Percentiles rank a stretch among this genome's conserved stretches.
Evolutionary conservation across 768 basidiomycete species (phyloP).

Genomic region (Cystobasidium onofrii): DNA sequence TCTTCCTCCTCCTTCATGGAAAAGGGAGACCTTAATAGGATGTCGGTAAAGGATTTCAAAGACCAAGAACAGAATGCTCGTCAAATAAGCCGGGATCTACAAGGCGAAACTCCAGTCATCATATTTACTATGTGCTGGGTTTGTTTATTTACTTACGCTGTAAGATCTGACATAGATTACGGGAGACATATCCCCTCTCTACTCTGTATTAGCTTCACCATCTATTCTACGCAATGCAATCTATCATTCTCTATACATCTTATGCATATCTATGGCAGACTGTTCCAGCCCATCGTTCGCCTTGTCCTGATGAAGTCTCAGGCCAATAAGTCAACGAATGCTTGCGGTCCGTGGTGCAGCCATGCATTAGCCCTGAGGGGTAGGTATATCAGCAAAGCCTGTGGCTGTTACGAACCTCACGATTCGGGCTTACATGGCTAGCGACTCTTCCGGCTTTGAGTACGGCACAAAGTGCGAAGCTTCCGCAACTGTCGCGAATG

Average conservation of each 20-base stretch:
- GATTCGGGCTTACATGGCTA: slow-evolving; percentile 32
- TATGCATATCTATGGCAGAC: not conserved
- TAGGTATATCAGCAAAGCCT: not conserved
- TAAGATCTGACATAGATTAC: slow-evolving; percentile 30
- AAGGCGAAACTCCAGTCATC: slow-evolving; percentile 1
- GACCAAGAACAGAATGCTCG: slow-evolving; percentile 23
- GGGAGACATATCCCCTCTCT: slow-evolving; percentile 4
- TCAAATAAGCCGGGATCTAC: slow-evolving; percentile 31
- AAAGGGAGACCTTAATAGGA: not conserved
- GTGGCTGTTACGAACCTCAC: too few species aligned
- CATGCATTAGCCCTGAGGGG: slow-evolving; percentile 24
- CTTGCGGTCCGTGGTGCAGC: slow-evolving; percentile 27
- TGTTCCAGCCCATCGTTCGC: not conserved
- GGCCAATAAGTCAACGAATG: slow-evolving; percentile 19
- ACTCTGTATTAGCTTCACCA: not conserved
- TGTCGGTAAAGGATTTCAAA: slow-evolving; percentile 11
- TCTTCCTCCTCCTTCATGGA: not conserved
- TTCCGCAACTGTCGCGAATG: slow-evolving; percentile 40
- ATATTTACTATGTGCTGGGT: not conserved
- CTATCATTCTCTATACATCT: not conserved
- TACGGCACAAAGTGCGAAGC: slow-evolving; percentile 40
- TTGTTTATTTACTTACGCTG: slow-evolving; percentile 10
- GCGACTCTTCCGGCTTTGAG: slow-evolving; percentile 37
- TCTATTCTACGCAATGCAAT: not conserved
- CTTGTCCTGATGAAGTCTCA: not conserved